Evolutionary conservation across 352 stramenopile species (phyloP), one percentile per base, ranked within the genome.

Genomic region (Phytophthora multivora): DNA sequence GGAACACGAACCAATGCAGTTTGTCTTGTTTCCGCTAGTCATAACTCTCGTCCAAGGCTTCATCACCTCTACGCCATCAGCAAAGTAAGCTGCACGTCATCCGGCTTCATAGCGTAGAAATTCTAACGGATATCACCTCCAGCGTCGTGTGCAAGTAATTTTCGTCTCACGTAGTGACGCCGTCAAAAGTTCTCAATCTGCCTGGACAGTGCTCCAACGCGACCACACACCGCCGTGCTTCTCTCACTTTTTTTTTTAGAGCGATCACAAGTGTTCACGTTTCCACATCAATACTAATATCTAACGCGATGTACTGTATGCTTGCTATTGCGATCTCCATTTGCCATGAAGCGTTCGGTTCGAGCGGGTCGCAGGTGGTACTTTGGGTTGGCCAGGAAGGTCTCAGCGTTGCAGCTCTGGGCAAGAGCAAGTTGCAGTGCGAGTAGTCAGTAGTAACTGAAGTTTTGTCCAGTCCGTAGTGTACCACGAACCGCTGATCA

Each of bases 321-420:
- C n/a, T n/a, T n/a, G n/a, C 21, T 23, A 23, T 23, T 15, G 8
- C 46, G 28, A 9, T 9, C 13, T 8, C 28, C 8, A 31, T 31
- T 31, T 9, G 9, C 5, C 26, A 31, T 31, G 26, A 31, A 31
- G 26, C 26, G 26, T 31, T 31, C 39, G 8, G 38, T 11, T 12
- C 7, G 15, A 18, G 39, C 18, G 2, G 8, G 28, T 43, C 50
- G 35, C 35, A 43, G 30, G 46, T 18, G 51, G 54, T 59, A 46
- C 47, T 63, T 58, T 49, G 51, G 51, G 42, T 51, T 60, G n/a
- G 31, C 46, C 47, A 59, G 42, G 39, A 59, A 59, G 47, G 60
- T 58, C 59, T 61, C 59, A 43, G 19, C 26, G 28, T 33, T 33
- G 9, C 42, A 19, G 15, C 21, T 23, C 21, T 23, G 21, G 21